phyloP scores from a whole-genome alignment of 495 filamentous ascomycete genomes.

The Symbiotaphrina buchneri region DNA sequence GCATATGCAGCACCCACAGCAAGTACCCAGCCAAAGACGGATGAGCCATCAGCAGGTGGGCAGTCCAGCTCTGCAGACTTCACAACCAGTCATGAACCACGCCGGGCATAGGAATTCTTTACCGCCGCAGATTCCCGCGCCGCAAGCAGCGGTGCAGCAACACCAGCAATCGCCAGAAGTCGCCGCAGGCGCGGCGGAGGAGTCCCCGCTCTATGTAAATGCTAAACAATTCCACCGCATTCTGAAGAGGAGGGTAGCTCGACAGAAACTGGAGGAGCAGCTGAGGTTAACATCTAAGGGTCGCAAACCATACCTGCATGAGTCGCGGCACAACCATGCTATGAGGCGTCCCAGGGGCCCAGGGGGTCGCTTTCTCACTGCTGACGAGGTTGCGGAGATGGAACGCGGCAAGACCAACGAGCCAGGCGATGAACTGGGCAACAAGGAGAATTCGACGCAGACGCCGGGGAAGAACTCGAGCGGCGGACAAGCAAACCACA shows the following conservation, averaged over 20 bases:
- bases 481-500: slow-evolving; percentile 19
- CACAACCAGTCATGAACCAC: slow-evolving; percentile 35
- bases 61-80: slow-evolving; percentile 34
- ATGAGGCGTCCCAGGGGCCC: slow-evolving; percentile 92
- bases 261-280: slow-evolving; percentile 82
- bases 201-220: slow-evolving; percentile 92
- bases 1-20: slow-evolving; percentile 10
- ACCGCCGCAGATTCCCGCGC: slow-evolving; percentile 10
- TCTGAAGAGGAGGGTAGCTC: slow-evolving; percentile 74
- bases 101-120: slow-evolving; percentile 11
- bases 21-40: slow-evolving; percentile 17
- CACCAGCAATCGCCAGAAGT: slow-evolving; percentile 70
- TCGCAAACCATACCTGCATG: slow-evolving; percentile 90
- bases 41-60: slow-evolving; percentile 36
- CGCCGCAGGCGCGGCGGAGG: slow-evolving; percentile 52
- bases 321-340: slow-evolving; percentile 96
- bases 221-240: slow-evolving; percentile 98
- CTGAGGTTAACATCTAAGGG: slow-evolving; percentile 76
- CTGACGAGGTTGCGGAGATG: slow-evolving; percentile 90
- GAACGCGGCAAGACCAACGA: slow-evolving; percentile 32
- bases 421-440: slow-evolving; percentile 6
- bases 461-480: slow-evolving; percentile 15
- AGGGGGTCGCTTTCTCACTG: slow-evolving; percentile 91
- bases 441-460: slow-evolving; percentile 13
- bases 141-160: slow-evolving; percentile 15